These are phyloP conservation scores for Hippophae gyantsensis DNA, from an alignment of 306 rosid genomes.

Conservation along the genomic window DNA sequence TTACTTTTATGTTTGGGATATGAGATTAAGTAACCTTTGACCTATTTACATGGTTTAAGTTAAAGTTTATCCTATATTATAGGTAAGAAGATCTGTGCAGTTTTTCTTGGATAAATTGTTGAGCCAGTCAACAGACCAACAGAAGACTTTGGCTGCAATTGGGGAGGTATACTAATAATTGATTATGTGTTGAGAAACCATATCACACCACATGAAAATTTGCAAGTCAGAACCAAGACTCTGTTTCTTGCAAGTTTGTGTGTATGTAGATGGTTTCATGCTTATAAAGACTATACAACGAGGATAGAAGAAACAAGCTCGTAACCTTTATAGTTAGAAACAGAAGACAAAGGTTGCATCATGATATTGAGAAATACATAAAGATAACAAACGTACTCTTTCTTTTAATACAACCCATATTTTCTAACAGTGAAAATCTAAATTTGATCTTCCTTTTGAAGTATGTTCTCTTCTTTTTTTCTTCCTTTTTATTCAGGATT, in stretches of 20 bases:
- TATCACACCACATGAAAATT: neutral
- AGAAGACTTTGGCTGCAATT: conserved; percentile 60
- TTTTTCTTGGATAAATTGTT: conserved; percentile 61
- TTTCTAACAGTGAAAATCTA: neutral
- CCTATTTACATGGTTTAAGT: neutral
- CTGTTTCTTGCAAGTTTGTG: neutral
- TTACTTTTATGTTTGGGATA: neutral
- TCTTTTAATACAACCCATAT: no score
- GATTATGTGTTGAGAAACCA: neutral
- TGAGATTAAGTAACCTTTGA: no score
- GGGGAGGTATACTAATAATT: conserved; percentile 50
- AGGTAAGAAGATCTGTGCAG: conserved; percentile 81
- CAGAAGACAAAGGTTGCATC: no score
- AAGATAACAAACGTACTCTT: no score
- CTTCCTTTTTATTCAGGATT: conserved; percentile 42
- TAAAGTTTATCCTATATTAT: conserved; percentile 5
- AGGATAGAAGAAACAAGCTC: no score
- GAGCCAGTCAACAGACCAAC: conserved; percentile 59
- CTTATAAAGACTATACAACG: neutral
- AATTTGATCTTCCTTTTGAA: neutral
- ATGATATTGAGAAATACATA: no score
- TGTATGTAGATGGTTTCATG: neutral
- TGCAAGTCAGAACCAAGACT: neutral
- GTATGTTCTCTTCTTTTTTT: neutral
- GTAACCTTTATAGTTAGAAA: no score